Evolutionary conservation across 2,329 filamentous ascomycete species (phyloP).

Genomic region (Calonectria pteridis): DNA sequence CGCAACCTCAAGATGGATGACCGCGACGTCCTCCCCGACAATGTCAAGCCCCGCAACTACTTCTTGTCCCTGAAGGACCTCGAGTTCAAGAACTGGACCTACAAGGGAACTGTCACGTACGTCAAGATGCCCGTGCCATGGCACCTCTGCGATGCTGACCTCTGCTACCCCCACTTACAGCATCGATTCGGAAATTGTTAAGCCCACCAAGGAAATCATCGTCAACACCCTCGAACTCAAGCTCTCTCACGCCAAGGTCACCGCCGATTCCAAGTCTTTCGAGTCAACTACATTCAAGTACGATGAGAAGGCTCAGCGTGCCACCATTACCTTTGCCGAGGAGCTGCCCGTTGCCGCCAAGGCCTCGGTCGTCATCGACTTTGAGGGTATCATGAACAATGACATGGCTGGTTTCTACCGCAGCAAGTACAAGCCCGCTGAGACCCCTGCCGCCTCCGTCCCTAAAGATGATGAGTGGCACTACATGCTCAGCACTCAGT

Average conservation of each 20-base stretch:
- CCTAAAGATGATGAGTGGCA: slow-evolving; percentile 77
- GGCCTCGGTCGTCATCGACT: slow-evolving; percentile 76
- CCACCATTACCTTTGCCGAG: slow-evolving; percentile 80
- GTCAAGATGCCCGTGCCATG: slow-evolving; percentile 38
- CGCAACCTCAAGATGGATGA: slow-evolving; percentile 63
- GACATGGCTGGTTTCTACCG: slow-evolving; percentile 95
- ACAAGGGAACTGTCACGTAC: slow-evolving; percentile 81
- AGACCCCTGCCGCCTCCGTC: slow-evolving; percentile 79
- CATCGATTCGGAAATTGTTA: slow-evolving; percentile 80
- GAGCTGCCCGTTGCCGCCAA: slow-evolving; percentile 77
- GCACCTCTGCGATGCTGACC: slow-evolving; percentile 10
- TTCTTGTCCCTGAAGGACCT: slow-evolving; percentile 84
- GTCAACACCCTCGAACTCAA: slow-evolving; percentile 90
- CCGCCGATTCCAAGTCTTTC: slow-evolving; percentile 66
- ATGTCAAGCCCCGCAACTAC: slow-evolving; percentile 88
- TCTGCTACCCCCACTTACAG: slow-evolving; percentile 51
- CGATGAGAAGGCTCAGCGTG: slow-evolving; percentile 86
- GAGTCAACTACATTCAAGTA: slow-evolving; percentile 79
- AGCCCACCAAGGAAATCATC: slow-evolving; percentile 80
- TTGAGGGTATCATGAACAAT: slow-evolving; percentile 87
- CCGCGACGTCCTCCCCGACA: slow-evolving; percentile 72
- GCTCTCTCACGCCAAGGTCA: slow-evolving; percentile 74
- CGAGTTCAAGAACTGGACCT: slow-evolving; percentile 80
- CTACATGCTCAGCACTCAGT: slow-evolving; percentile 94
- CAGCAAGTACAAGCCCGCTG: slow-evolving; percentile 89